phyloP scores from a whole-genome alignment of 148 eudicot genomes.

The Selenicereus undatus region DNA sequence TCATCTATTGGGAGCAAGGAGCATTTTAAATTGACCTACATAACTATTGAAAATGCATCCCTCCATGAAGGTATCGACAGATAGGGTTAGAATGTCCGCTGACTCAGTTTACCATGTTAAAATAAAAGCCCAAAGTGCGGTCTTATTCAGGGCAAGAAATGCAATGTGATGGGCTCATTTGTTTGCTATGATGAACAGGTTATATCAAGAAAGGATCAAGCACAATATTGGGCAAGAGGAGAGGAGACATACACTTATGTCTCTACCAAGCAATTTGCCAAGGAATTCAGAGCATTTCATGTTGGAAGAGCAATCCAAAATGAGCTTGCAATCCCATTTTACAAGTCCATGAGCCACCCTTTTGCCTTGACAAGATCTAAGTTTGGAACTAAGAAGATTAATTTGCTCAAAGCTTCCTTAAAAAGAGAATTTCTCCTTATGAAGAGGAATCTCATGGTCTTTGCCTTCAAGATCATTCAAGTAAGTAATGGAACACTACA shows the following conservation, averaged over 20 bases:
- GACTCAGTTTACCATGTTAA: no score
- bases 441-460: constrained; percentile 53
- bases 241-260: constrained; percentile 31
- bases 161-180: background rate
- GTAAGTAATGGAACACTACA: constrained; percentile 7
- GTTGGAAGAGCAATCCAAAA: constrained; percentile 25
- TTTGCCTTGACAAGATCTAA: constrained; percentile 33
- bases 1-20: no score
- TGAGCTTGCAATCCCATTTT: constrained; percentile 36
- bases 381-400: constrained; percentile 48
- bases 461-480: constrained; percentile 40
- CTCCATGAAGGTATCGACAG: no score
- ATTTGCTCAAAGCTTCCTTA: constrained; percentile 52
- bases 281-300: constrained; percentile 33
- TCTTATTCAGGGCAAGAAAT: no score
- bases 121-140: no score
- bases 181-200: constrained; percentile 24
- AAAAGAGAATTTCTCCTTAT: constrained; percentile 55
- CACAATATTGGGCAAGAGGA: constrained; percentile 36
- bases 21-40: no score
- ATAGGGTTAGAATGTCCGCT: no score
- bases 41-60: no score
- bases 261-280: constrained; percentile 31
- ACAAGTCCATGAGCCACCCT: constrained; percentile 35
- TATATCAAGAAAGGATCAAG: constrained; percentile 41